Percentiles rank a stretch among this genome's conserved stretches.
Conservation (phyloP, 2,329 filamentous ascomycete species). For the Cordyceps militaris region DNA sequence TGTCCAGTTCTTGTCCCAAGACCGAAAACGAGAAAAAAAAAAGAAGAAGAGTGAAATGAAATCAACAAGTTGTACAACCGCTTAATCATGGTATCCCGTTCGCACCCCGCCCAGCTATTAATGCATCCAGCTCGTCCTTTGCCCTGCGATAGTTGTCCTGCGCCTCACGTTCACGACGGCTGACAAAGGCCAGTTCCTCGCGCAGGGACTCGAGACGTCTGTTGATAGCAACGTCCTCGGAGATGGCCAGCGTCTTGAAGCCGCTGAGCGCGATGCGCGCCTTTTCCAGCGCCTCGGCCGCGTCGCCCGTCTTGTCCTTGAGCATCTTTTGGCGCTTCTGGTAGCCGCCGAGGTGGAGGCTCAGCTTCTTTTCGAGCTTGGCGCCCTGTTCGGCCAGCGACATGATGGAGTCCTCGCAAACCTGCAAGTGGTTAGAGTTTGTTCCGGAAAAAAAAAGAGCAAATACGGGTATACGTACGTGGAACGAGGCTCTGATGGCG, state of each 20-base stretch:
- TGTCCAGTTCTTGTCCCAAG: not conserved
- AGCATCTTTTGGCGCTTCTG: constrained; percentile 77
- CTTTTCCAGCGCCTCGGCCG: constrained; percentile 66
- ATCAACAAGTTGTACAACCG: constrained; percentile 1
- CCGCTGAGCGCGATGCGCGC: constrained; percentile 64
- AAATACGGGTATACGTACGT: constrained; percentile 43
- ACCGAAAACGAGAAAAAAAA: not conserved
- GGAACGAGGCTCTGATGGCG: constrained; percentile 64
- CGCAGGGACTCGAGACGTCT: constrained; percentile 67
- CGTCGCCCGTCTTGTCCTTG: constrained; percentile 69
- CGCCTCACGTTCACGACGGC: constrained; percentile 76
- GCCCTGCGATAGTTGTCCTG: constrained; percentile 75
- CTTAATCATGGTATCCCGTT: constrained; percentile 11
- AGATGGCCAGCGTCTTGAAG: constrained; percentile 68
- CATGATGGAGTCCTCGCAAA: constrained; percentile 66
- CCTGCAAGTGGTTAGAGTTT: constrained; percentile 35
- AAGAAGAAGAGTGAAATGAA: too few relatives aligned
- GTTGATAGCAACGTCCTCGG: constrained; percentile 69
- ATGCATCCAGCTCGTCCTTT: constrained; percentile 67
- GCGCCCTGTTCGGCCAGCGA: constrained; percentile 70
- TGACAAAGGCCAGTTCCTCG: constrained; percentile 77
- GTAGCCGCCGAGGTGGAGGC: constrained; percentile 81
- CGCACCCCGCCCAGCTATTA: constrained; percentile 30
- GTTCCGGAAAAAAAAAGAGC: not conserved
- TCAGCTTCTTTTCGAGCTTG: constrained; percentile 91